Evolutionary conservation across 2,329 filamentous ascomycete genomes (phyloP).

Genomic region (Phaeophleospora eucalypticola): DNA sequence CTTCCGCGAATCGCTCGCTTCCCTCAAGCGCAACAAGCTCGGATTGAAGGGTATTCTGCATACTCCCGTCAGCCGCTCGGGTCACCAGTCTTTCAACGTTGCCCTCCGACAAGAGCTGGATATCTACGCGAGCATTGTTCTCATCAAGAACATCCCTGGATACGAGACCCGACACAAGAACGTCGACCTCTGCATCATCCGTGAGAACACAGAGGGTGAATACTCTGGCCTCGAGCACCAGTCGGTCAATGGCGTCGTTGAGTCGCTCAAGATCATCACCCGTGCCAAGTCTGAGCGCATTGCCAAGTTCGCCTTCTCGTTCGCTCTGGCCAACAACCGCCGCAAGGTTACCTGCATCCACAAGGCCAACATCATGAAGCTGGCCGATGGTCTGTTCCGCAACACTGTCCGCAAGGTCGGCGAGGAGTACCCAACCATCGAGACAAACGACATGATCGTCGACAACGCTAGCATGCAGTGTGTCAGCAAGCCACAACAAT

Average conservation of each 20-base stretch:
- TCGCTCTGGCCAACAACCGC: conserved; percentile 96
- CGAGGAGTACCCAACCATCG: conserved; percentile 91
- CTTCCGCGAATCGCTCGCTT: conserved; percentile 92
- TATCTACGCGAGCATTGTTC: conserved; percentile 95
- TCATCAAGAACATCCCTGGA: conserved; percentile 99
- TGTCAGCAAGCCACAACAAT: conserved; percentile 92
- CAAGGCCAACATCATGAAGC: conserved; percentile 99
- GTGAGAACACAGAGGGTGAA: conserved; percentile 99
- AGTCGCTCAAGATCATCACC: conserved; percentile 99
- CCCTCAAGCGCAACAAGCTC: conserved; percentile 96
- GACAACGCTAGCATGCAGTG: conserved; percentile 99
- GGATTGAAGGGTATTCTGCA: conserved; percentile 98
- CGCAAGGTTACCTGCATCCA: conserved; percentile 99
- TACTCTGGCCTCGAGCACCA: conserved; percentile 99
- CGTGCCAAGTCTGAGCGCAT: conserved; percentile 98
- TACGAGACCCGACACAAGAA: conserved; percentile 96
- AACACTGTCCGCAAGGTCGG: conserved; percentile 92
- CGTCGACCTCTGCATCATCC: conserved; percentile 98
- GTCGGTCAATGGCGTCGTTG: conserved; percentile 91
- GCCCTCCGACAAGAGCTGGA: conserved; percentile 98
- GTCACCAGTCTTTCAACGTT: conserved; percentile 99
- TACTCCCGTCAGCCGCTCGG: conserved; percentile 92
- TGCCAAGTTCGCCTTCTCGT: conserved; percentile 96
- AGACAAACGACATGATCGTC: conserved; percentile 99
- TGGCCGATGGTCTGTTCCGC: conserved; percentile 97